Conservation (phyloP, 257 asterid species). For the Lycium barbarum region DNA sequence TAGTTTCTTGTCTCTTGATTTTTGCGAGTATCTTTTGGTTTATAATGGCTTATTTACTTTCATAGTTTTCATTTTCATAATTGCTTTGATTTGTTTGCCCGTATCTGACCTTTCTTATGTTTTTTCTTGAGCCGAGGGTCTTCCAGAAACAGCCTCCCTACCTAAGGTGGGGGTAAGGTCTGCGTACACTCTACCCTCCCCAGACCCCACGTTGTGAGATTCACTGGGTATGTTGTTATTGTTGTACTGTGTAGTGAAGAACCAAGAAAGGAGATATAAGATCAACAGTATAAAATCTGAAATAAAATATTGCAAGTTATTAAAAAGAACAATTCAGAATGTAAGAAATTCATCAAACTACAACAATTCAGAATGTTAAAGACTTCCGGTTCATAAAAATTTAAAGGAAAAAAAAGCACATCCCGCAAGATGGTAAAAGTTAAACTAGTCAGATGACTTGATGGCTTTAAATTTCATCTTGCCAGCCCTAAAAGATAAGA, state of each 20-base stretch:
- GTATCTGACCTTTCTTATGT: too few relatives aligned
- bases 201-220: too few relatives aligned
- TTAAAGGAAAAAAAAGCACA: neutral
- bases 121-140: too few relatives aligned
- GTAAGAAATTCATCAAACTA: neutral
- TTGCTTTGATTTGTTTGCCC: too few relatives aligned
- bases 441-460: neutral
- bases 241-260: conserved; percentile 10
- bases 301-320: neutral
- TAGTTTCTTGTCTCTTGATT: too few relatives aligned
- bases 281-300: conserved; percentile 1
- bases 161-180: too few relatives aligned
- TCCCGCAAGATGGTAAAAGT: conserved; percentile 28
- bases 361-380: neutral
- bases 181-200: too few relatives aligned
- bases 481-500: conserved; percentile 5
- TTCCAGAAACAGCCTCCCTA: too few relatives aligned
- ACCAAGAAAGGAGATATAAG: neutral
- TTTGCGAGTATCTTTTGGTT: too few relatives aligned
- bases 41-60: too few relatives aligned
- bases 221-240: too few relatives aligned
- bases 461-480: neutral
- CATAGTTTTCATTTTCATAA: too few relatives aligned
- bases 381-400: neutral
- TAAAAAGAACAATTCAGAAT: neutral